Percentiles rank a stretch among this genome's conserved stretches.
These are phyloP conservation scores for Sporothrix protearum DNA, from an alignment of 2,329 filamentous ascomycete genomes.

Conservation along the genomic window DNA sequence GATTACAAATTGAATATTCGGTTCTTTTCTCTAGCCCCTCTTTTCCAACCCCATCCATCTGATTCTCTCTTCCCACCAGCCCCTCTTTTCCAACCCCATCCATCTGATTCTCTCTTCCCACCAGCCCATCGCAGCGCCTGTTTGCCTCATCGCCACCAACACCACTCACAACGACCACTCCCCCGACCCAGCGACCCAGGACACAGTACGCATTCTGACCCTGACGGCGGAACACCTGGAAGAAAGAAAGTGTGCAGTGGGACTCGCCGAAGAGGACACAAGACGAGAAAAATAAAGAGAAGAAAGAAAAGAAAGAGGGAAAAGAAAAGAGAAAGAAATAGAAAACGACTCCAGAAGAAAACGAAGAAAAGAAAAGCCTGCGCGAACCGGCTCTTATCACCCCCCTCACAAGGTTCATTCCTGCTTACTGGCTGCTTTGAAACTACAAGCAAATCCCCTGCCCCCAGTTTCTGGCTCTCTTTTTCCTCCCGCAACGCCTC, in stretches of 20 bases:
- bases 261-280: neutral
- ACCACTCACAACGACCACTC: neutral
- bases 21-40: constrained; percentile 28
- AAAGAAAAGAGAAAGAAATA: constrained; percentile 6
- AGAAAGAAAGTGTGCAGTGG: neutral
- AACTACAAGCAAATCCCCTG: neutral
- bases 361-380: neutral
- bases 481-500: neutral
- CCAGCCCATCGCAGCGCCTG: constrained; percentile 12
- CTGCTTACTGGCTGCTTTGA: constrained; percentile 10
- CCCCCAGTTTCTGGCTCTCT: constrained; percentile 8
- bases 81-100: constrained; percentile 29
- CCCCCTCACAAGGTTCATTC: constrained; percentile 2
- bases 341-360: no score
- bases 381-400: constrained; percentile 17
- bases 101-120: constrained; percentile 21
- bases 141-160: constrained; percentile 18
- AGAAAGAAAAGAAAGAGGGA: neutral
- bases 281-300: neutral
- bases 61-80: constrained; percentile 26
- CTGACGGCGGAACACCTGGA: neutral
- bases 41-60: constrained; percentile 27
- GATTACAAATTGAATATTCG: constrained; percentile 33
- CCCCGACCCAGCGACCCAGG: neutral
- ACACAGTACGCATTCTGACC: neutral